These are phyloP conservation scores for Aphanocladium album DNA, from an alignment of 2,329 filamentous ascomycete species.

Conservation along the genomic window DNA sequence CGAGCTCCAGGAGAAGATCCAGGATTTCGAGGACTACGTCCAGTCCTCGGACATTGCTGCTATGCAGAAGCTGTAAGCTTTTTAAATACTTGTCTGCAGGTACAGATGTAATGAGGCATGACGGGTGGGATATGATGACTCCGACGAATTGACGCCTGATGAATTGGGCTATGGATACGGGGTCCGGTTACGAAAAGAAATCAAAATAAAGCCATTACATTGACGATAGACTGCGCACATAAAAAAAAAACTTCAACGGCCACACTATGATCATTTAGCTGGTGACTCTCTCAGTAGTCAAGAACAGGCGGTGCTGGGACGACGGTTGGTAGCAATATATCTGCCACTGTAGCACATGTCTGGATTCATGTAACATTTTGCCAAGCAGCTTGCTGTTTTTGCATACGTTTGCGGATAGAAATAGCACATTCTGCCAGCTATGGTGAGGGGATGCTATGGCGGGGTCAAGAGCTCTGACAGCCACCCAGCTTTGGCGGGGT, in stretches of 20 bases:
- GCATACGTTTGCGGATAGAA: background rate
- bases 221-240: slow-evolving; percentile 15
- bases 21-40: slow-evolving; percentile 85
- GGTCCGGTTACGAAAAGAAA: slow-evolving; percentile 14
- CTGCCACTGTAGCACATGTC: too few species aligned
- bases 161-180: slow-evolving; percentile 12
- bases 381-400: background rate
- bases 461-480: background rate
- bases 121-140: slow-evolving; percentile 26
- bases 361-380: background rate
- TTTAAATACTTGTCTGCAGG: slow-evolving; percentile 5
- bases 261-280: background rate
- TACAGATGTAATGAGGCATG: slow-evolving; percentile 28
- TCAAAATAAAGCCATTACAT: slow-evolving; percentile 12
- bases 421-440: background rate
- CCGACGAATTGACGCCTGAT: slow-evolving; percentile 16
- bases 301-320: background rate
- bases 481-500: slow-evolving; percentile 15
- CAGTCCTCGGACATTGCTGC: slow-evolving; percentile 45
- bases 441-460: background rate
- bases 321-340: too few species aligned
- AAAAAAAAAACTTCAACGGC: slow-evolving; percentile 5
- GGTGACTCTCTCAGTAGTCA: background rate
- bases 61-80: slow-evolving; percentile 20
- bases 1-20: slow-evolving; percentile 81